Evolutionary conservation across 2,329 filamentous ascomycete genomes (phyloP), one percentile per base, ranked within the genome.

Genomic region (Clathrospora elynae): DNA sequence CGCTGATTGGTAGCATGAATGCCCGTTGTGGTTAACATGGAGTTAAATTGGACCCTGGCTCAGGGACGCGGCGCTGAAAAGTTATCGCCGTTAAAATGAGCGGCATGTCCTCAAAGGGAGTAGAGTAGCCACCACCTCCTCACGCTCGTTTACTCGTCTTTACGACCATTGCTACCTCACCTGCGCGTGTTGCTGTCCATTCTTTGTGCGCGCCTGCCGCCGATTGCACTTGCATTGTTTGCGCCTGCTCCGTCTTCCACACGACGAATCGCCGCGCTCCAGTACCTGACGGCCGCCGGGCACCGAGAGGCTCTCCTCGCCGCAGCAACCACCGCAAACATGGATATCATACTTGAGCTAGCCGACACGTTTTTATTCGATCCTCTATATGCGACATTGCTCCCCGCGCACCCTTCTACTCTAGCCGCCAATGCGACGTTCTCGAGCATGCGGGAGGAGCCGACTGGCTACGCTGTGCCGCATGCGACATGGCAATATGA

Each of bases 311-410:
- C 22, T 42, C 14, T 22, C 35, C 44, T 37, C 48, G 45, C 46
- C 44, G 26, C 42, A 45, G 25, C 46, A 47, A 20, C 25, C 38
- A 32, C 46, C 30, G 40, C 55, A 75, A 77, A 68, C 71, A 96
- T 97, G 92, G 92, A 97, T 78, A 83, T 96, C 73, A 83, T 93
- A 31, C 86, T 96, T 55, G 91, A 96, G 73, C 61, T 91, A 47
- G 80, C 83, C 72, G 92, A 97, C 73, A 88, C 85, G 60, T 89
- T 86, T 64, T 62, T 91, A 52, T 86, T 87, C 71, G 92, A 97
- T 74, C 82, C 85, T 57, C 59, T 87, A 45, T 96, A 95, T 68
- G 85, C 90, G 35, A 77, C 74, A 23, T 57, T 87, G 5, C 75
- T 88, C n/a, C 90, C 91, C 6, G 55, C 52, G 5, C 36, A 47